Evolutionary conservation across 2,329 filamentous ascomycete species (phyloP).

Genomic region (Dactylellina drechsleri): DNA sequence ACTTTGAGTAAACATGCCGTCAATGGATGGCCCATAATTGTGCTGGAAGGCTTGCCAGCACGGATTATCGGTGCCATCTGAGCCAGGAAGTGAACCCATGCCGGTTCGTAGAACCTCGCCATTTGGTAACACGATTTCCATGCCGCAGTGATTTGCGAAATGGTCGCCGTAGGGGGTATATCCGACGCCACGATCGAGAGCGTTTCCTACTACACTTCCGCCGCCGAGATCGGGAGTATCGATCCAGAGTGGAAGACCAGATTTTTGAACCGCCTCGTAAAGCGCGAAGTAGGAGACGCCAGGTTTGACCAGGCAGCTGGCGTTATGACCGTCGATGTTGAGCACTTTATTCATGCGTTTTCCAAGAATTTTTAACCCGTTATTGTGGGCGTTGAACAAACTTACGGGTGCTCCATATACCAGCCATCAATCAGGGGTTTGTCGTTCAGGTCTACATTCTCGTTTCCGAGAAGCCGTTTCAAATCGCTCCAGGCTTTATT

Average conservation of each 20-base stretch:
- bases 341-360: conserved; percentile 68
- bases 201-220: conserved; percentile 65
- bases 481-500: conserved; percentile 61
- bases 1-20: conserved; percentile 67
- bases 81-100: conserved; percentile 64
- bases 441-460: conserved; percentile 63
- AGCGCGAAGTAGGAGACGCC: conserved; percentile 68
- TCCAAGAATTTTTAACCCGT: conserved; percentile 61
- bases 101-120: conserved; percentile 65
- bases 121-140: conserved; percentile 65
- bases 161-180: conserved; percentile 66
- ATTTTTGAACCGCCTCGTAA: conserved; percentile 65
- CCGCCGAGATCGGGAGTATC: conserved; percentile 64
- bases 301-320: conserved; percentile 67
- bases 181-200: conserved; percentile 64
- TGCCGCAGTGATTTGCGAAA: conserved; percentile 62
- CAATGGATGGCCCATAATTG: conserved; percentile 63
- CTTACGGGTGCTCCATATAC: conserved; percentile 62
- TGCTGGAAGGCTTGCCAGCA: conserved; percentile 64
- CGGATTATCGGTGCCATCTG: conserved; percentile 61
- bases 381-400: conserved; percentile 3
- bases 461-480: conserved; percentile 60
- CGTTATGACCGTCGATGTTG: conserved; percentile 66
- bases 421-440: conserved; percentile 62
- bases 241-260: conserved; percentile 61